phyloP scores from a whole-genome alignment of 768 basidiomycete genomes.

The Tephrocybe sp. region DNA sequence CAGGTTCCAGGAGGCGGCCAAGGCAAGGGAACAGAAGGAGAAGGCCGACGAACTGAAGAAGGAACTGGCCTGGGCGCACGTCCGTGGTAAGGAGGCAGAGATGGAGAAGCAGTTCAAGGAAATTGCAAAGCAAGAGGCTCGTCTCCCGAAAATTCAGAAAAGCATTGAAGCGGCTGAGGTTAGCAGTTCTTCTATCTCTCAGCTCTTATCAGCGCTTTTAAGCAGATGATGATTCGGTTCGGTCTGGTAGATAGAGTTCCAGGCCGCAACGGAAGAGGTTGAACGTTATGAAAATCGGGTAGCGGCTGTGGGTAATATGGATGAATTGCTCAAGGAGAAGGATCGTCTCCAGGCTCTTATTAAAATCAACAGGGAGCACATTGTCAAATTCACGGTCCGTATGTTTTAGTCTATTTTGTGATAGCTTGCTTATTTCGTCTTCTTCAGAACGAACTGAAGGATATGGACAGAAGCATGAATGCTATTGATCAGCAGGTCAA shows the following conservation, averaged over 20 bases:
- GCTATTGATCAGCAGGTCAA: conserved; percentile 30
- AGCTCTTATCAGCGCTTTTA: background rate
- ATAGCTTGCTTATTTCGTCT: background rate
- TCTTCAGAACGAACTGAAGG: conserved; percentile 46
- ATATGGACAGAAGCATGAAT: conserved; percentile 41
- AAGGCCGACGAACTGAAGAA: conserved; percentile 70
- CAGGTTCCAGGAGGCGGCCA: conserved; percentile 70
- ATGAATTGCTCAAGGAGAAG: conserved; percentile 33
- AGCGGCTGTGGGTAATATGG: conserved; percentile 27
- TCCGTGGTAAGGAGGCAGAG: conserved; percentile 66
- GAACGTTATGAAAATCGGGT: conserved; percentile 27
- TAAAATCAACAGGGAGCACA: conserved; percentile 39
- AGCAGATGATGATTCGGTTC: background rate
- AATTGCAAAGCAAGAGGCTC: conserved; percentile 28
- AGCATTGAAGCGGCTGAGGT: conserved; percentile 33
- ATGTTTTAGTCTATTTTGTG: background rate
- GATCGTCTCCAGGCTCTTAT: conserved; percentile 46
- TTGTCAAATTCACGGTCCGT: conserved; percentile 45
- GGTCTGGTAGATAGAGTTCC: conserved; percentile 25
- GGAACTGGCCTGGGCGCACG: conserved; percentile 87
- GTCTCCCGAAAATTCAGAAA: conserved; percentile 37
- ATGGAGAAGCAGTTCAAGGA: conserved; percentile 35
- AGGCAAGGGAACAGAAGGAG: conserved; percentile 66
- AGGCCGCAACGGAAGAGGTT: conserved; percentile 29
- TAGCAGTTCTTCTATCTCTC: background rate